These are phyloP conservation scores for Mucor velutinosus DNA, from an alignment of 371 early-diverging fungal genomes.

Conservation along the genomic window DNA sequence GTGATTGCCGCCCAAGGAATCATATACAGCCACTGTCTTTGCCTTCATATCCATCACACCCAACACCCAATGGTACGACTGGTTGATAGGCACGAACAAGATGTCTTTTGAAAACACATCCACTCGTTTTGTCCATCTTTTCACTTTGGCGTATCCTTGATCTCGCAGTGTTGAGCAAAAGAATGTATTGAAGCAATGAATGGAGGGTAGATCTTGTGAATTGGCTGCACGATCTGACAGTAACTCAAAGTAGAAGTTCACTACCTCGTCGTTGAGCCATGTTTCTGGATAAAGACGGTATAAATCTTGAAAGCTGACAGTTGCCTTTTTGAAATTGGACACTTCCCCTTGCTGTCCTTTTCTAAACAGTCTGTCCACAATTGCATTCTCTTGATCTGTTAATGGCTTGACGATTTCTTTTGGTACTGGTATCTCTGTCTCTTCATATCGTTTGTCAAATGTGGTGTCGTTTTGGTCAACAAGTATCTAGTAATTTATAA, in stretches of 20 bases:
- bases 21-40: slow-evolving; percentile 81
- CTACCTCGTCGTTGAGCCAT: slow-evolving; percentile 95
- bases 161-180: slow-evolving; percentile 79
- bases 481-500: neutral
- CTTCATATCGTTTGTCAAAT: slow-evolving; percentile 10
- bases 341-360: slow-evolving; percentile 36
- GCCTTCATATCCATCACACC: slow-evolving; percentile 75
- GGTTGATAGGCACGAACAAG: slow-evolving; percentile 88
- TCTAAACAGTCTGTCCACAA: slow-evolving; percentile 30
- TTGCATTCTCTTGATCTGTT: slow-evolving; percentile 36
- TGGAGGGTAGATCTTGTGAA: slow-evolving; percentile 46
- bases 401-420: slow-evolving; percentile 25
- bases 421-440: neutral
- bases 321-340: slow-evolving; percentile 64
- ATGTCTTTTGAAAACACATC: slow-evolving; percentile 82
- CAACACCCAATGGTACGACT: slow-evolving; percentile 88
- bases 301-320: slow-evolving; percentile 64
- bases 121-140: slow-evolving; percentile 84
- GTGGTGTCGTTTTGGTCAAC: neutral
- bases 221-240: slow-evolving; percentile 65
- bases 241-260: slow-evolving; percentile 88
- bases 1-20: slow-evolving; percentile 78
- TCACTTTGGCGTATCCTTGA: slow-evolving; percentile 74
- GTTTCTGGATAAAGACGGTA: slow-evolving; percentile 68
- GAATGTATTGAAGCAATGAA: slow-evolving; percentile 89